Base-by-base conservation (phyloP, 805 yeast species). In the Starmerella asiatica region DNA sequence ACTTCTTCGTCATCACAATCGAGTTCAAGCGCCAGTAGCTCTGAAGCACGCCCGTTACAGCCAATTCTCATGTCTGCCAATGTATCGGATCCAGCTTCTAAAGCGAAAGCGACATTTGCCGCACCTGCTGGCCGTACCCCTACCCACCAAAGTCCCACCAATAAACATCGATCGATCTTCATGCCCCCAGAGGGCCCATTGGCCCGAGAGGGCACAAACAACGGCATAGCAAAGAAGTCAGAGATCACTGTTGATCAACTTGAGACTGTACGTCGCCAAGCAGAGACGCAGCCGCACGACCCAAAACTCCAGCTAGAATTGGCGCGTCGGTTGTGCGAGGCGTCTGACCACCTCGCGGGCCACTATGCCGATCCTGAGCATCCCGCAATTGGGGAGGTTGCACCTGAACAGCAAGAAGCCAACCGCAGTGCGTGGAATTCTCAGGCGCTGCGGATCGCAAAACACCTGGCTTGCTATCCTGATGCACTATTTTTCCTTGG, bases 401-500 rank as follows among this genome's bases (percentile, higher is more conserved):
- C 62, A 55, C 51, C 60, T 14, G 68, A 67, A 33, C 70, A 68
- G 29, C 60, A 71, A 38, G 59, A 61, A 28, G 65, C 68, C 41
- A 76, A 75, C 52, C 64, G 73, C 38, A 73, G 69, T 33, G 67
- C 66, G 23, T 77, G 80, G 57, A 55, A 69, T 7, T 61, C 63
- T 29, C 75, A 75, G 33, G 74, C 82, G 2, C 61, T 72, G 34
- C 75, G 76, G 51, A 69, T 75, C 9, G 57, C 76, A 44, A 76
- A 73, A 43, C 73, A 71, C 51, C 59, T 79, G 14, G 67, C 70
- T 5, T 50, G 48, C 34, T 63, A 70, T 24, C 67, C 77, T 7
- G 74, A 70, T 26, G 76, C 85, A 1, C 59, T 72, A 49, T 73
- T 70, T 46, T 67, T 69, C 39, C 56, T 77, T 44, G 91, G 79